Percentiles rank a stretch among this genome's conserved stretches.
phyloP scores from a whole-genome alignment of 176 grass and related monocot species.

The Aegilops longissima region DNA sequence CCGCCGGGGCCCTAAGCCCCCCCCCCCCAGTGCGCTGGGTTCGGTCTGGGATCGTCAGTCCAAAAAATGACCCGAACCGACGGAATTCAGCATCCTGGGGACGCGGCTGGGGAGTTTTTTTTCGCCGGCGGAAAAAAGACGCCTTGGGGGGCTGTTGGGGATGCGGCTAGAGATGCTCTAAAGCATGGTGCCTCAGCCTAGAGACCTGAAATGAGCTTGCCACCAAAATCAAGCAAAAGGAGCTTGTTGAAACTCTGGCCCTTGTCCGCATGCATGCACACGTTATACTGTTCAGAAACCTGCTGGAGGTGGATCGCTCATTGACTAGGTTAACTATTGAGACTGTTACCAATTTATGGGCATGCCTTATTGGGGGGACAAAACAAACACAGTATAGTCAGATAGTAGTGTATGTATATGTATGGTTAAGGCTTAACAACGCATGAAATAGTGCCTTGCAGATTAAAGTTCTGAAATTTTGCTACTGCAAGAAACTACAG shows the following conservation, averaged over 20 bases:
- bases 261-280: not conserved
- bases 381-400: not conserved
- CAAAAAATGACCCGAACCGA: too few species aligned
- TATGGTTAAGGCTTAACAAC: not conserved
- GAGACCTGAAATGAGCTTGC: not conserved
- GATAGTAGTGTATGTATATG: too few species aligned
- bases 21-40: too few species aligned
- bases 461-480: not conserved
- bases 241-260: not conserved
- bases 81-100: too few species aligned
- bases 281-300: not conserved
- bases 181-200: not conserved
- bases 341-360: not conserved
- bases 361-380: not conserved
- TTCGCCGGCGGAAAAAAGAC: too few species aligned
- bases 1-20: too few species aligned
- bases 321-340: conserved; percentile 4
- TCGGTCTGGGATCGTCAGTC: too few species aligned
- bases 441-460: not conserved
- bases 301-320: not conserved
- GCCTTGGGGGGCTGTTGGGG: too few species aligned
- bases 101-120: too few species aligned
- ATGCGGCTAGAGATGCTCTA: not conserved
- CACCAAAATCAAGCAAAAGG: conserved; percentile 12
- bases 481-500: not conserved